These are phyloP conservation scores for Cyanidiococcus yangmingshanensis DNA, from an alignment of 23 red algal species.

Conservation along the genomic window DNA sequence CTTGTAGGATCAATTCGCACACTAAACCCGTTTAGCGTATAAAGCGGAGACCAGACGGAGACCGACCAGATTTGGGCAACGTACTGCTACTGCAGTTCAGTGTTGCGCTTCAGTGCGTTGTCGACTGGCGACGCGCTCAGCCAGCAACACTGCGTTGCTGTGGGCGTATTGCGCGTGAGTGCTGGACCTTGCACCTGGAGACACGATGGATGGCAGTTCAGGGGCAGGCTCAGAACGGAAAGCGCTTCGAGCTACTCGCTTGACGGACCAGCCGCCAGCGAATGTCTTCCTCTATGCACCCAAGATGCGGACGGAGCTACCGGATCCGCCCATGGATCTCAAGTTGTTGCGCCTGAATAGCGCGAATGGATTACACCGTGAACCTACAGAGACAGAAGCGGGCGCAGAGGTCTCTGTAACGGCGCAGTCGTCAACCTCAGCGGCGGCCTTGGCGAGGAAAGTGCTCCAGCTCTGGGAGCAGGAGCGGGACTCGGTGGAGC, in stretches of 20 bases:
- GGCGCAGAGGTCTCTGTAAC: background rate
- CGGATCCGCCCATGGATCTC: conserved; percentile 19
- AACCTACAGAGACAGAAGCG: background rate
- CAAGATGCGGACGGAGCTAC: background rate
- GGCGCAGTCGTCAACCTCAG: background rate
- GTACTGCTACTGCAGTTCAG: no score
- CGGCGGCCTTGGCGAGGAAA: background rate
- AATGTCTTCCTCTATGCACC: background rate
- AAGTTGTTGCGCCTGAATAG: background rate
- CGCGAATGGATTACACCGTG: background rate
- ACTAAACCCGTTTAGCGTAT: no score
- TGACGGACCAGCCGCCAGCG: background rate
- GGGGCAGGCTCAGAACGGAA: background rate
- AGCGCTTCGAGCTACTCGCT: no score
- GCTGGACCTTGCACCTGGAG: no score
- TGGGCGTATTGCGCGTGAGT: no score
- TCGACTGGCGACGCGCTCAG: no score
- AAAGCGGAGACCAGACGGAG: no score
- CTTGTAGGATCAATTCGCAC: no score
- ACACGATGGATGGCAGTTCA: background rate
- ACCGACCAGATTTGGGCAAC: no score
- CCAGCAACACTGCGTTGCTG: no score
- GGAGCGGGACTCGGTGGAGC: background rate
- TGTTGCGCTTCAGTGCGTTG: no score
- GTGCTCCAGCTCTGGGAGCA: background rate